Percentiles rank a stretch among this genome's conserved stretches.
phyloP scores from a whole-genome alignment of 2,329 filamentous ascomycete genomes.

The Fusarium keratoplasticum region DNA sequence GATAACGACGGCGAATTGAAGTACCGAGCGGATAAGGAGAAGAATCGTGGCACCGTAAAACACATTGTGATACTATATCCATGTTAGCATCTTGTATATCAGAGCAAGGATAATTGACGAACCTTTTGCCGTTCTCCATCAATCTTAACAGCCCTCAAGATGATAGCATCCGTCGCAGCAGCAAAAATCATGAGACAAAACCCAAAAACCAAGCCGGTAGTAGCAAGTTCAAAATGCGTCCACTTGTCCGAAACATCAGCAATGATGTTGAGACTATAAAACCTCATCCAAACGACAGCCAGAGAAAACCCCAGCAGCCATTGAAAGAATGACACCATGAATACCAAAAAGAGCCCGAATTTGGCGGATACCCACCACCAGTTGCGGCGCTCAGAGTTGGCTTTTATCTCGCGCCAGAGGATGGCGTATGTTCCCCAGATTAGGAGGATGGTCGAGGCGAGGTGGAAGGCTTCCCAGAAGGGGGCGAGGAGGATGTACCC shows the following conservation, averaged over 20 bases:
- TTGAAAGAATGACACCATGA: constrained; percentile 21
- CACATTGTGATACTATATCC: background rate
- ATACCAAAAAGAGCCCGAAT: constrained; percentile 8
- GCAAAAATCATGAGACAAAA: constrained; percentile 14
- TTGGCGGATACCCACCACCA: constrained; percentile 18
- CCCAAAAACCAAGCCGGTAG: constrained; percentile 11
- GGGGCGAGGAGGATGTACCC: constrained; percentile 26
- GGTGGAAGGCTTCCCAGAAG: constrained; percentile 16
- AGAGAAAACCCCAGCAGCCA: constrained; percentile 13
- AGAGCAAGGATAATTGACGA: background rate
- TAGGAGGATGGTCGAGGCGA: constrained; percentile 13
- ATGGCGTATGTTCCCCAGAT: constrained; percentile 25
- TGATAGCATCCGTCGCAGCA: constrained; percentile 5
- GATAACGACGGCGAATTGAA: constrained; percentile 7
- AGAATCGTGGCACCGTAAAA: constrained; percentile 9
- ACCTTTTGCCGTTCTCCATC: constrained; percentile 12
- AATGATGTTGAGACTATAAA: constrained; percentile 19
- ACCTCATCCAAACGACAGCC: constrained; percentile 19
- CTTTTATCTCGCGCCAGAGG: constrained; percentile 11
- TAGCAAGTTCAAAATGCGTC: constrained; percentile 21
- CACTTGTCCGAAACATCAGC: constrained; percentile 16
- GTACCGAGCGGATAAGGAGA: background rate
- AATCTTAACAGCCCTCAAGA: background rate
- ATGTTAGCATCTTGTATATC: background rate
- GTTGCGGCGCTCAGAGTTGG: background rate